Base-by-base conservation (phyloP, 371 early-diverging fungal species). In the Synchytrium microbalum region DNA sequence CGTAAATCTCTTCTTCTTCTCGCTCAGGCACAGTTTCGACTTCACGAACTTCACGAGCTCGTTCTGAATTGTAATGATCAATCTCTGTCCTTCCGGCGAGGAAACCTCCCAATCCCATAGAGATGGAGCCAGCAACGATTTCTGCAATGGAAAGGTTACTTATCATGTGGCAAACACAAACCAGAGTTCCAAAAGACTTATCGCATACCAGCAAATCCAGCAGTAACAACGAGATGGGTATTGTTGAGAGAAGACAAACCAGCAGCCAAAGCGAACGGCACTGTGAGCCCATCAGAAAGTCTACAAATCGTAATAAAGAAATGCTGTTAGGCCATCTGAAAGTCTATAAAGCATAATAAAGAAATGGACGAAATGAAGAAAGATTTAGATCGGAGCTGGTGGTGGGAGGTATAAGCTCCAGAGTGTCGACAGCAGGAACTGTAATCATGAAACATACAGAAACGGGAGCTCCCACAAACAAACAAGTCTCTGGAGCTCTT, bases 201-300 rank as follows among this genome's bases (percentile, higher is more conserved):
- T 8, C n/a, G 28, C 66, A 33, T 71, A 85, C 83, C 80, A 23
- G 86, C 85, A 54, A 85, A 63, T 30, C 88, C 86, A 54, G 86
- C 88, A 60, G 75, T 76, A n/a, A 88, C 77, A 3, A 88, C 89
- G 61, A 87, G 71, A 0, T 75, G 68, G 52, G 73, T 74, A 65
- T 81, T 78, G 28, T 82, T 80, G 51, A 85, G 69, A 32, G 83
- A 76, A 2, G 85, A 77, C 26, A 88, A 75, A 25, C 87, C 89
- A 23, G 89, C 89, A 28, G 87, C 86, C 32, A 88, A 72, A 5
- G 89, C 89, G 73, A 88, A 88, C 1, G 89, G 89, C 3, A 87
- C 89, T 0, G 87, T 88, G 32, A 88, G 70, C 0, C 89, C 89
- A 67, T 87, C 89, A 2, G 87, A 83, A 26, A 88, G 69, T 8